Evolutionary conservation across 2,329 filamentous ascomycete genomes (phyloP).

Genomic region (Ophiostoma perfectum): DNA sequence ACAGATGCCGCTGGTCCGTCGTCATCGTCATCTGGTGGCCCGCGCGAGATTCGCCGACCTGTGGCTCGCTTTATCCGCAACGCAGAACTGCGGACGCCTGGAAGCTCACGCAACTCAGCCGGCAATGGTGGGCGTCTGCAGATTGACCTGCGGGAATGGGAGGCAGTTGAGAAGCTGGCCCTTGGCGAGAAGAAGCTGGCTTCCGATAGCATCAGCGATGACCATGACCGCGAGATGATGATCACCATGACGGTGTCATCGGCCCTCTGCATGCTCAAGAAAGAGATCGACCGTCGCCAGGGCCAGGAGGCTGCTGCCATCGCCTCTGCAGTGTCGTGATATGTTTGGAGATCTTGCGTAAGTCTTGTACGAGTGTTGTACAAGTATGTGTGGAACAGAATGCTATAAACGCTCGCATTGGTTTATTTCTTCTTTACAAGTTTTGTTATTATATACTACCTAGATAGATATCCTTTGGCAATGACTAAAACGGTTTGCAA

Average conservation of each 20-base stretch:
- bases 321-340: background rate
- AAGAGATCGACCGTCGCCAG: constrained; percentile 56
- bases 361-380: background rate
- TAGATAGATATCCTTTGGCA: background rate
- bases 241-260: constrained; percentile 51
- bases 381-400: background rate
- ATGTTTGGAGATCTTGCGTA: too few relatives aligned
- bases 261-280: constrained; percentile 59
- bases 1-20: background rate
- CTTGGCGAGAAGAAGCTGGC: constrained; percentile 20
- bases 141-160: constrained; percentile 32
- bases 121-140: constrained; percentile 48
- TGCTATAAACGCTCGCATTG: background rate
- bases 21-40: constrained; percentile 26
- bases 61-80: constrained; percentile 44
- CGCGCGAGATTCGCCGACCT: constrained; percentile 31
- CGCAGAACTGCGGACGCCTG: constrained; percentile 37
- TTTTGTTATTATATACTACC: background rate
- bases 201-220: constrained; percentile 24
- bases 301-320: constrained; percentile 44
- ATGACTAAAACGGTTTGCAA: too few relatives aligned
- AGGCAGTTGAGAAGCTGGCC: constrained; percentile 29
- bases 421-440: background rate
- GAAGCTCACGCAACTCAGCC: constrained; percentile 37
- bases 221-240: constrained; percentile 36